These are phyloP conservation scores for Eucalyptus cloeziana DNA, from an alignment of 345 rosid species.

Conservation along the genomic window DNA sequence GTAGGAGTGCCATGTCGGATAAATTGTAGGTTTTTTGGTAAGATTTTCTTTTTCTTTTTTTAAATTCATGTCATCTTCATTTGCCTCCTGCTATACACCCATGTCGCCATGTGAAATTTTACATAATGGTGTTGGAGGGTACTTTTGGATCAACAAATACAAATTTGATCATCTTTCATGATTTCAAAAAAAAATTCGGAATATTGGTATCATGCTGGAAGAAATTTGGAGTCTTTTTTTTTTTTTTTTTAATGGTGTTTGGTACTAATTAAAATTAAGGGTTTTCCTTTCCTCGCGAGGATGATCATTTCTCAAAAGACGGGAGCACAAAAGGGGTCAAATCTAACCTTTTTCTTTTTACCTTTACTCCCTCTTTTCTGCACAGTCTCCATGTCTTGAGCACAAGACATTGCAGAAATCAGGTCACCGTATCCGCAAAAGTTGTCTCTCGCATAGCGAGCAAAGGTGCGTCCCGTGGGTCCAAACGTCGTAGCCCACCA, in stretches of 20 bases:
- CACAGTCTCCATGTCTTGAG: neutral
- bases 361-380: neutral
- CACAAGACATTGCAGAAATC: neutral
- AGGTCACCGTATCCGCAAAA: neutral
- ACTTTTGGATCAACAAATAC: neutral
- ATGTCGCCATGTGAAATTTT: fast-evolving
- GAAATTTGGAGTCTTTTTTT: neutral
- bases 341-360: neutral
- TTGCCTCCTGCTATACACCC: fast-evolving
- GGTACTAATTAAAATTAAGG: neutral
- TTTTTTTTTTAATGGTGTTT: neutral
- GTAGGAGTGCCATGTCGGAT: fast-evolving
- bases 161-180: fast-evolving
- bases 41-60: no score
- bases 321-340: neutral
- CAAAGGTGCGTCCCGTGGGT: neutral
- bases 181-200: fast-evolving
- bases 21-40: no score
- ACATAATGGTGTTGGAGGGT: fast-evolving
- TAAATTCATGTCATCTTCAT: fast-evolving
- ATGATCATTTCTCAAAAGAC: neutral
- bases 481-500: neutral
- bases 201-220: fast-evolving
- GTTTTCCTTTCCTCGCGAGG: neutral
- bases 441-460: neutral